phyloP scores from a whole-genome alignment of 768 basidiomycete genomes.

The Pleurotus citrinopileatus region DNA sequence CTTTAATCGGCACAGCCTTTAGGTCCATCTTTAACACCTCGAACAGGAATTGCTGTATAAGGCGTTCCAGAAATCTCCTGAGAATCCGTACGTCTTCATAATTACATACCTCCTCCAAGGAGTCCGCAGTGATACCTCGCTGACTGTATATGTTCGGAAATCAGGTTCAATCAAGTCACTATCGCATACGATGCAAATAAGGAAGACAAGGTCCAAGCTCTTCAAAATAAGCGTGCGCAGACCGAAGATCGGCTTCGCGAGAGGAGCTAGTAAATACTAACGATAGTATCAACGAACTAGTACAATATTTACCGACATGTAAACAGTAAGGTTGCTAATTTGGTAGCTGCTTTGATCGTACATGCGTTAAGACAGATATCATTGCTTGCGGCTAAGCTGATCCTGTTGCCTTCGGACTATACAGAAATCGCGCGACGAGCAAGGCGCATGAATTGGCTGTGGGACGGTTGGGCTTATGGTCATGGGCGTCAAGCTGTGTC shows the following conservation, averaged over 20 bases:
- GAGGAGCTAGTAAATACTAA: no score
- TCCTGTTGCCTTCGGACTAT: no score
- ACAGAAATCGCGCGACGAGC: no score
- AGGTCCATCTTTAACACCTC: constrained; percentile 1
- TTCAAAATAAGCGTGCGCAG: constrained; percentile 64
- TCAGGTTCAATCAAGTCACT: constrained; percentile 80
- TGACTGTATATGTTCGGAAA: background rate
- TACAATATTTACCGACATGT: no score
- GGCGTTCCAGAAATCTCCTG: constrained; percentile 94
- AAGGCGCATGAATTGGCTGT: no score
- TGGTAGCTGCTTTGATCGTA: no score
- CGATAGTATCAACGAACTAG: no score
- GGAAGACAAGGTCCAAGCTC: constrained; percentile 77
- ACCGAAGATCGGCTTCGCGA: constrained; percentile 67
- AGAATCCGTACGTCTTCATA: constrained; percentile 74
- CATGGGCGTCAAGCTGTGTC: no score
- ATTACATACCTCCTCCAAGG: constrained; percentile 1
- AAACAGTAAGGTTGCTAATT: no score
- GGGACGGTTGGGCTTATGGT: no score
- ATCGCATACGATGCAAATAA: constrained; percentile 84
- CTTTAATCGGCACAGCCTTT: constrained; percentile 13
- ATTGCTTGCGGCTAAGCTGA: background rate
- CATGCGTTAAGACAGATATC: no score
- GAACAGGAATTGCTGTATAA: constrained; percentile 81
- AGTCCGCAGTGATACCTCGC: background rate